Base-by-base conservation (phyloP, 805 yeast species). In the Candida insectalens region DNA sequence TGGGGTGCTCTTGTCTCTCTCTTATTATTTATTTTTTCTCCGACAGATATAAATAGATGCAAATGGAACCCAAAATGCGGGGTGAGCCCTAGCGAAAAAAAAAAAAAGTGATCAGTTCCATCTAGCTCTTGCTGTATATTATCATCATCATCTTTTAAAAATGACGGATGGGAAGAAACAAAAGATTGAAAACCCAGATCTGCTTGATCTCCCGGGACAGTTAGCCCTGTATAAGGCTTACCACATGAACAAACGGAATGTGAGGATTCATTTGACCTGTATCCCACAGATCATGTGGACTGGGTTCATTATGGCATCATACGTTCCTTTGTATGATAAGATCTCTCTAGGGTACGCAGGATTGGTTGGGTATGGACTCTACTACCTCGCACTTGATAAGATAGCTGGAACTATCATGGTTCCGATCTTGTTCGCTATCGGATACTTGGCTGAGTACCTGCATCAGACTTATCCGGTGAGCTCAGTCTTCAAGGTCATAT, bases 211-310 rank as follows among this genome's bases (percentile, higher is more conserved):
- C 4, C 53, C 55, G n/a, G 60, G 65, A 30, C 76, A 82, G 43
- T 55, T 81, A n/a, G 65, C 70, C 18, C 77, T 75, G 43, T 81
- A 81, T 58, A 55, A 68, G 46, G 57, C 59, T 25, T 61, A 53
- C 34, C 65, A 52, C 25, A 5, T 20, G 14, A 20, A 30, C 19
- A 22, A 14, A 10, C n/a, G 17, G 6, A 18, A 89, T 57, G 88
- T 88, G 5, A 43, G 62, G 7, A 82, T 89, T 41, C 98, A 89
- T 50, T 53, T 81, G 30, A 53, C 72, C 4, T 85, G 85, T 50
- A 87, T 89, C 21, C 97, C 97, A 1, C 55, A 74, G 15, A 87
- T 89, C 33, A 61, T 83, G 20, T 56, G 69, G 34, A 63, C 84
- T 3, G 55, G 77, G 1, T 50, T 75, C 28, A 60, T 71, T 9